Evolutionary conservation across 1,284 basidiomycete species (phyloP), one percentile per base, ranked within the genome.

Genomic region (Agroathelia rolfsii): DNA sequence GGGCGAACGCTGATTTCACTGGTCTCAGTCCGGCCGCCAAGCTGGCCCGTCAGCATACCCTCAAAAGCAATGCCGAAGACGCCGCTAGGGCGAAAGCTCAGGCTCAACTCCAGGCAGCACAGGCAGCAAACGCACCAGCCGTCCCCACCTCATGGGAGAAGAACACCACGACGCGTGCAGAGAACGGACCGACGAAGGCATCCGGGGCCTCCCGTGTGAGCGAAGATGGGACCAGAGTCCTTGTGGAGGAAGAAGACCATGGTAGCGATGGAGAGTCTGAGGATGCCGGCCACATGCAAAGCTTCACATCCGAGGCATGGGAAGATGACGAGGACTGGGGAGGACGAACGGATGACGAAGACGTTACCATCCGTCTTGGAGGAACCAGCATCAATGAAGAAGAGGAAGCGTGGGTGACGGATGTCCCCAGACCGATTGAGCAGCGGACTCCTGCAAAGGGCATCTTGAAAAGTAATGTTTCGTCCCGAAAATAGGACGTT

Each of bases 21-120:
- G 90, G 89, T 6, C 67, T 97, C 34, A 88, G 85, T 43, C 93
- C 93, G 3, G 93, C 94, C 17, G 94, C 93, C 1, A 83, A 86
- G 50, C 72, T 95, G 9, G 90, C 88, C 1, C 60, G 89, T 27
- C 87, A 92, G 53, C 92, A 96, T 54, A 86, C 89, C 13, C 66
- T 85, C 41, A 84, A 80, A 61, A 76, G 71, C 36, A 84, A 83
- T 42, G 86, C 86, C 2, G 85, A 89, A 53, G 84, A 82, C 28
- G 85, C 76, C 22, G 79, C 76, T 3, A 72, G 59, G 45, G 77
- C 73, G 5, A 79, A 81, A 46, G 70, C 67, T 1, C 69, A 67
- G 38, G 61, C 59, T 12, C 56, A 62, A 24, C 61, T 56, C 5
- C 53, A 56, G 15, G 59, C 52, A 6, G 47, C 47, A 2, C 43